Conservation (phyloP, 1,139 yeast species). For the Zygotorulaspora mrakii region DNA sequence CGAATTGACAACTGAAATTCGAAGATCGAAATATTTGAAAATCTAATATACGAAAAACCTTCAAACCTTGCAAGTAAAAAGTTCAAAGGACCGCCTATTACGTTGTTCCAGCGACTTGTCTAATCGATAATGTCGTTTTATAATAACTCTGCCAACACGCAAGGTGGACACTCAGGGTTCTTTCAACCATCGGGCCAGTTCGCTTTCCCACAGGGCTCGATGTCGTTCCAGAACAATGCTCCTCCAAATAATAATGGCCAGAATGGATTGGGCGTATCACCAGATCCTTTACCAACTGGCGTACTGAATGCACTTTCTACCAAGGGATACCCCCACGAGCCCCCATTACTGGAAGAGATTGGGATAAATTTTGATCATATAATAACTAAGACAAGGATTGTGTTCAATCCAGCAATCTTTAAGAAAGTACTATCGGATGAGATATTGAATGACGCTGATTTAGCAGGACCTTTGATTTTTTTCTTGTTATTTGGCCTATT, state of each 20-base stretch:
- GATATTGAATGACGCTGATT: slow-evolving; percentile 83
- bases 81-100: not conserved
- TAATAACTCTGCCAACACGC: slow-evolving; percentile 14
- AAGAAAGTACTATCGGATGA: slow-evolving; percentile 47
- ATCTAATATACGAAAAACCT: too few relatives aligned
- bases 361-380: slow-evolving; percentile 93
- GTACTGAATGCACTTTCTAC: slow-evolving; percentile 90
- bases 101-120: not conserved
- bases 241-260: slow-evolving; percentile 9
- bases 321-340: slow-evolving; percentile 90
- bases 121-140: slow-evolving; percentile 18
- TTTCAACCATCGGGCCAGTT: slow-evolving; percentile 35
- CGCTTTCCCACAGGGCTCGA: slow-evolving; percentile 37
- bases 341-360: slow-evolving; percentile 84
- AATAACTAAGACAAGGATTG: slow-evolving; percentile 79
- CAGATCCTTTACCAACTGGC: slow-evolving; percentile 63
- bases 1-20: too few relatives aligned
- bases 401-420: slow-evolving; percentile 68
- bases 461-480: slow-evolving; percentile 93
- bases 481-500: slow-evolving; percentile 86
- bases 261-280: slow-evolving; percentile 22
- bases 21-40: too few relatives aligned
- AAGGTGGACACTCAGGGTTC: slow-evolving; percentile 20
- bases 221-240: slow-evolving; percentile 27
- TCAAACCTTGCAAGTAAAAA: not conserved